Base-by-base conservation (phyloP, 495 filamentous ascomycete species). In the Penicillium simplicissimum region DNA sequence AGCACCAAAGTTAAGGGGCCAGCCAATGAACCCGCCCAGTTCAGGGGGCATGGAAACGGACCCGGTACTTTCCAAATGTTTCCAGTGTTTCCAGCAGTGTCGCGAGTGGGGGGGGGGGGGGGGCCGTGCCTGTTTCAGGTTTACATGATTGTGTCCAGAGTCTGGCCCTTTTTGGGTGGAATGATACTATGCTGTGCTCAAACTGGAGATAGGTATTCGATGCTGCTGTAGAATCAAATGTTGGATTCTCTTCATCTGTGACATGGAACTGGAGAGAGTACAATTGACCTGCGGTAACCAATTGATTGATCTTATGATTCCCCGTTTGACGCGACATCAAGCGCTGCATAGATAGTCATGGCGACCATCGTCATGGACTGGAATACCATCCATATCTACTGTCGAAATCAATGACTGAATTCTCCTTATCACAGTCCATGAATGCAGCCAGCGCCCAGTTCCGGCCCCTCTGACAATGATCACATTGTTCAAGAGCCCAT, bases 71-170 rank as follows among this genome's bases (percentile, higher is more conserved):
- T 61, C 28, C 28, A 31, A 31, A 25, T 31, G 28, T 31, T 31
- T 31, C 56, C 68, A 68, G 63, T 55, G 63, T 52, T 61, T 63
- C 58, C 15, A 61, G 59, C 55, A 53, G 65, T 61, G 61, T 64
- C 58, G 58, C 9, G 55, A 66, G 61, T 66, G 70, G 61, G 61
- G 59, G 64, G 47, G 47, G 61, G 64, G 70, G 61, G 61, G 59
- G 64, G 47, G 47, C 49, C 47, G 52, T 66, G 66, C 58, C 70
- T 75, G 76, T 79, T 77, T 79, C 76, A 77, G 72, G 68, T 74
- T 73, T 75, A 73, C 68, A 21, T 45, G 11, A 4, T 45, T 14
- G 40, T 45, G 34, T 40, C 61, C 48, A 49, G 28, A 49, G 23
- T 23, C 45, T 49, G 45, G 45, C 42, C 42, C n/a, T 45, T 45